Conservation (phyloP, 305 asterid genomes). For the Petunia hybrid region DNA sequence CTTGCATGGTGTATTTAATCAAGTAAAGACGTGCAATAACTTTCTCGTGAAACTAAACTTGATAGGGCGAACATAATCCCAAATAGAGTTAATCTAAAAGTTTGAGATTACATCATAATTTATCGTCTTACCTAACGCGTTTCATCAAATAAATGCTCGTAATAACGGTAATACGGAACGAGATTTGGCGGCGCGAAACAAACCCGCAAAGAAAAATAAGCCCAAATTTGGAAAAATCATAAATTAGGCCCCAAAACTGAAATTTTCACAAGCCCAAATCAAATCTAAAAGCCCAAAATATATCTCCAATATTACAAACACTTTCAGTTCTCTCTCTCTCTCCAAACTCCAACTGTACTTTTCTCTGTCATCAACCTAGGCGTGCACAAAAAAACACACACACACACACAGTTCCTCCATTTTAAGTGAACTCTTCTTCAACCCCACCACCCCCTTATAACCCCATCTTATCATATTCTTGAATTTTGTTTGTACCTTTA, state of each 20-base stretch:
- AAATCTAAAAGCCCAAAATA: neutral
- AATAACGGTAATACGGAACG: too few species aligned
- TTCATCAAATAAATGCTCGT: too few species aligned
- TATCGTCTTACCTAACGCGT: too few species aligned
- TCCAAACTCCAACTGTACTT: neutral
- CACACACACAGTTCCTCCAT: conserved; percentile 20
- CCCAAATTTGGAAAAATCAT: too few species aligned
- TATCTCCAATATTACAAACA: neutral
- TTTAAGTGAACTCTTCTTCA: conserved; percentile 28
- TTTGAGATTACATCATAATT: too few species aligned
- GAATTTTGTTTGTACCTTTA: neutral
- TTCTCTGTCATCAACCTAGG: conserved; percentile 1
- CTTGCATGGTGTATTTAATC: too few species aligned
- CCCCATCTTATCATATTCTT: neutral
- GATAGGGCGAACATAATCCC: too few species aligned
- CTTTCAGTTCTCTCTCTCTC: neutral
- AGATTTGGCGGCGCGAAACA: too few species aligned
- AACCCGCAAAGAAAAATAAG: too few species aligned
- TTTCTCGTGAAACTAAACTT: too few species aligned
- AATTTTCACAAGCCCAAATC: neutral
- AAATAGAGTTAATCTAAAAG: too few species aligned
- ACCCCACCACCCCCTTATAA: neutral
- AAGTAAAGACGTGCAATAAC: too few species aligned
- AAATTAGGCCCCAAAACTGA: neutral
- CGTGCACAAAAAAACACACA: neutral